Percentiles rank a stretch among this genome's conserved stretches.
Evolutionary conservation across 345 rosid genomes (phyloP).

Genomic region (Gossypium ekmanianum): DNA sequence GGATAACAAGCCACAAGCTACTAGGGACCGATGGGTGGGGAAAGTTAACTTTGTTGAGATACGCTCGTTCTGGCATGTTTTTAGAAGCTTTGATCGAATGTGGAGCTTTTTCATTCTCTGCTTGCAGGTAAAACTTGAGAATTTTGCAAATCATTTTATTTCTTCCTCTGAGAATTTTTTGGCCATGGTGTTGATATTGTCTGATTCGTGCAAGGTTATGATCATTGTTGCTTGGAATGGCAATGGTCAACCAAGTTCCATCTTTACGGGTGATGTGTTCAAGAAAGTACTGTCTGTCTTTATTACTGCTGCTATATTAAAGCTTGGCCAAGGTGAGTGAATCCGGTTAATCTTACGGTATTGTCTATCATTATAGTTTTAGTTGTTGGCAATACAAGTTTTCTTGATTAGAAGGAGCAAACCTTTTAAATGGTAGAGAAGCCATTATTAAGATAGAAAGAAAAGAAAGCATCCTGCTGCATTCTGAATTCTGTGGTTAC

Average conservation of each 20-base stretch:
- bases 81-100: slow-evolving; percentile 99
- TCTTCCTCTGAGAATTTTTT: slow-evolving; percentile 1
- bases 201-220: slow-evolving; percentile 61
- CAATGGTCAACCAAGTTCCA: slow-evolving; percentile 42
- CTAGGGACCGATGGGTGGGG: slow-evolving; percentile 75
- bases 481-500: neutral
- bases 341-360: neutral
- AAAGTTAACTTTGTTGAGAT: slow-evolving; percentile 98
- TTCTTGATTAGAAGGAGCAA: neutral
- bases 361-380: neutral
- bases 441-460: neutral
- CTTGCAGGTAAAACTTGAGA: slow-evolving; percentile 60
- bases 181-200: slow-evolving; percentile 26
- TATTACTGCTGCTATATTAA: slow-evolving; percentile 92
- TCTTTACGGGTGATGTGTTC: slow-evolving; percentile 57
- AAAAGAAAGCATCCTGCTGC: neutral
- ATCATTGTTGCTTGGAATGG: slow-evolving; percentile 94
- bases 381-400: neutral
- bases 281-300: slow-evolving; percentile 86
- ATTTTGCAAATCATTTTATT: neutral
- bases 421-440: neutral
- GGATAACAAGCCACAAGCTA: slow-evolving; percentile 60
- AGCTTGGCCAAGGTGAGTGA: slow-evolving; percentile 91
- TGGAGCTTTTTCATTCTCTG: slow-evolving; percentile 92
- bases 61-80: slow-evolving; percentile 94